Base-by-base conservation (phyloP, 2,329 filamentous ascomycete species). In the Xylaria sp. region DNA sequence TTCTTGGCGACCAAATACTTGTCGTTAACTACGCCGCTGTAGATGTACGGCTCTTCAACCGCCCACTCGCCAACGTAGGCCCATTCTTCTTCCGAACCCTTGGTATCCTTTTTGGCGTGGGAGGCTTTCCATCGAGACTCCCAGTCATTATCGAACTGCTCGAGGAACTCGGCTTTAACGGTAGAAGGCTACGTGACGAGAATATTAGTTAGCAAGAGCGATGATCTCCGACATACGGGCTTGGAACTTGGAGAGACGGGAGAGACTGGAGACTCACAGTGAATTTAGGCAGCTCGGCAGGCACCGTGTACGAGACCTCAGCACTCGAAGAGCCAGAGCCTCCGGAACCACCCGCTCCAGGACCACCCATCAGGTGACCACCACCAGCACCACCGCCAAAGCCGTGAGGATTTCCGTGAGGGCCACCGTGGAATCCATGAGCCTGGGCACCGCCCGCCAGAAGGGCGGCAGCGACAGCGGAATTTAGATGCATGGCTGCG, bases 1-100 rank as follows among this genome's bases (percentile, higher is more conserved):
- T 98, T 97, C 91, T 99, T 99, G 82, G 98, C 89, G 71, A 99
- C 95, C 75, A 99, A 89, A 82, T 95, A 96, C 86, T 96, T 96
- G 84, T 98, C 95, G 71, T 93, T 94, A 76, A 94, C 90, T 75
- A 97, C 96, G 75, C 94, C 96, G 86, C 96, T 96, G 81, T 92
- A 91, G 77, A 96, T 89, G 69, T 84, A 84, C 61, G 96, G 96
- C 87, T 98, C 96, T 85, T 99, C 96, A 69, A 97, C 96, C 57
- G 93, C 84, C 96, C 96, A 99, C 81, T 94, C 92, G 81, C 96
- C 96, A 71, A 98, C 89, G 80, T 97, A 99, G 63, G 94, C 94
- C 96, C 96, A 98, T 79, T 98, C 95, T 79, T 97, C 93, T 73
- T 96, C 93, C 68, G 90, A 89, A 77, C 92, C 92, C 77, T 84